Evolutionary conservation across 495 filamentous ascomycete species (phyloP).

Genomic region (Penicillium egyptiacum): DNA sequence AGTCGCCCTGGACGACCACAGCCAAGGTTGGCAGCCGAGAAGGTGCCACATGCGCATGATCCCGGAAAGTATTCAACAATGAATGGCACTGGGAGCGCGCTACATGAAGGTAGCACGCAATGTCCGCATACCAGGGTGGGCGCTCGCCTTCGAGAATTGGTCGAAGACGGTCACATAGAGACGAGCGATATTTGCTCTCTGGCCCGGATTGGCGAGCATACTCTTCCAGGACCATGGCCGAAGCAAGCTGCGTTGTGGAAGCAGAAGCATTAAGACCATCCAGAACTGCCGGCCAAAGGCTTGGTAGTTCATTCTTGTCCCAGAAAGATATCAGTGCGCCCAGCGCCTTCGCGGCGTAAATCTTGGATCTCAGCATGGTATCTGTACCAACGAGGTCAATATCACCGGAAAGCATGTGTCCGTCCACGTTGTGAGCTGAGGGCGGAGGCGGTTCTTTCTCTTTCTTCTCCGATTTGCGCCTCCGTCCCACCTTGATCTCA

Average conservation of each 20-base stretch:
- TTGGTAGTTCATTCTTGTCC: slow-evolving; percentile 45
- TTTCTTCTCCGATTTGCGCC: slow-evolving; percentile 79
- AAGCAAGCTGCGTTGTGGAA: slow-evolving; percentile 81
- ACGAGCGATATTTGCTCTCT: slow-evolving; percentile 45
- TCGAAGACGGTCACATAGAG: slow-evolving; percentile 62
- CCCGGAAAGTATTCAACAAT: slow-evolving; percentile 83
- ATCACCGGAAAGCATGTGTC: slow-evolving; percentile 96
- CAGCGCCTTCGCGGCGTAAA: slow-evolving; percentile 80
- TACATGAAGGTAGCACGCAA: slow-evolving; percentile 82
- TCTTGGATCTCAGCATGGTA: slow-evolving; percentile 80
- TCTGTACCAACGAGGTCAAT: slow-evolving; percentile 91
- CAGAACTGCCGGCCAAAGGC: slow-evolving; percentile 52
- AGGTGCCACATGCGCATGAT: slow-evolving; percentile 73
- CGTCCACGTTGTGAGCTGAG: slow-evolving; percentile 89
- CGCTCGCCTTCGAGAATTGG: slow-evolving; percentile 76
- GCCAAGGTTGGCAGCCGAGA: slow-evolving; percentile 75
- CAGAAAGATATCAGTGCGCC: slow-evolving; percentile 54
- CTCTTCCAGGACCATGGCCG: slow-evolving; percentile 85
- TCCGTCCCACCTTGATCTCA: slow-evolving; percentile 58
- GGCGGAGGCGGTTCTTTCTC: slow-evolving; percentile 69
- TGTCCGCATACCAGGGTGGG: slow-evolving; percentile 79
- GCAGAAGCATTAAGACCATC: slow-evolving; percentile 66
- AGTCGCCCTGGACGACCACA: slow-evolving; percentile 87
- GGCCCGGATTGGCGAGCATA: slow-evolving; percentile 58
- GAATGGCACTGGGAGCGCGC: slow-evolving; percentile 88